These are phyloP conservation scores for Xylaria scruposa DNA, from an alignment of 495 filamentous ascomycete genomes.

Conservation along the genomic window DNA sequence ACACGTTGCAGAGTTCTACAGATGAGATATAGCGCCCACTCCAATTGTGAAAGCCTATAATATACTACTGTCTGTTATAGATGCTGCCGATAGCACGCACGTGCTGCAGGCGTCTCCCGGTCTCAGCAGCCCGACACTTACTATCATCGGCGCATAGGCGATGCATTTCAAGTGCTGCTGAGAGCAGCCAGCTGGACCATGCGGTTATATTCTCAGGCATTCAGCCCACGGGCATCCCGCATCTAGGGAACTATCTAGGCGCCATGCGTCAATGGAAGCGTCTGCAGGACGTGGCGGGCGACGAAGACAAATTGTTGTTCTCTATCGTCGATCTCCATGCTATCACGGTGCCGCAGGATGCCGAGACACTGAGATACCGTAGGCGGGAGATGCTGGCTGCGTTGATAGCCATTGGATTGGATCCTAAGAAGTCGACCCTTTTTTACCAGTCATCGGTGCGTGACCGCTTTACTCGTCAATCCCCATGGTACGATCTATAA, in stretches of 20 bases:
- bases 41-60: neutral
- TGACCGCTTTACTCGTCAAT: neutral
- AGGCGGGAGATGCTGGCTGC: slow-evolving; percentile 78
- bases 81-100: slow-evolving; percentile 37
- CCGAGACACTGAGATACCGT: slow-evolving; percentile 61
- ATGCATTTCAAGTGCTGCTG: neutral
- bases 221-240: slow-evolving; percentile 94
- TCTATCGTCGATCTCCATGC: slow-evolving; percentile 93
- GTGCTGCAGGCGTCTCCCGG: slow-evolving; percentile 34
- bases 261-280: slow-evolving; percentile 86
- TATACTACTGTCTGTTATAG: slow-evolving; percentile 19
- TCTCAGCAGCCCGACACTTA: slow-evolving; percentile 25
- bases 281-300: slow-evolving; percentile 69
- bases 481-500: neutral
- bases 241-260: slow-evolving; percentile 94
- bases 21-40: neutral
- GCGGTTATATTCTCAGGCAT: slow-evolving; percentile 89
- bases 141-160: slow-evolving; percentile 6
- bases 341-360: slow-evolving; percentile 76
- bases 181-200: slow-evolving; percentile 24
- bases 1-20: neutral
- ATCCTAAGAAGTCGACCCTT: slow-evolving; percentile 75
- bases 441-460: slow-evolving; percentile 80
- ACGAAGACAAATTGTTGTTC: slow-evolving; percentile 70
- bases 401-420: slow-evolving; percentile 82